Conservation (phyloP, 176 grass and related monocot species). For the Raddia guianensis region DNA sequence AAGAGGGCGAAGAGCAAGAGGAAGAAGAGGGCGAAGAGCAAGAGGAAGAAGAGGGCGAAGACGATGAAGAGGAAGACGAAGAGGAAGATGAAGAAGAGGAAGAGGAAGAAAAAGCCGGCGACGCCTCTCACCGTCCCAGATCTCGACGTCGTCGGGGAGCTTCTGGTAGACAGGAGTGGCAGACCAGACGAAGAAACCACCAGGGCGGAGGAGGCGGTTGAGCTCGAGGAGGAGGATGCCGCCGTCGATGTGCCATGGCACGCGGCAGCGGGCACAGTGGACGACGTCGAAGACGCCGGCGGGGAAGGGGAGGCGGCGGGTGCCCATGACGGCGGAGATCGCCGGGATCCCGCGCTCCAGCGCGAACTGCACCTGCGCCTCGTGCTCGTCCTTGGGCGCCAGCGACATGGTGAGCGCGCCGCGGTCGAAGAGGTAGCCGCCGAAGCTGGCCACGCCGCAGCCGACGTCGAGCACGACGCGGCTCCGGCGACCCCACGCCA, state of each 20-base stretch:
- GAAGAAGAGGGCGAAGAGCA: no score
- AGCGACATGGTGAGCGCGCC: slow-evolving; percentile 90
- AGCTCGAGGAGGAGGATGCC: slow-evolving; percentile 84
- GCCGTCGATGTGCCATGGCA: slow-evolving; percentile 90
- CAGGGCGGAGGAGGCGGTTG: slow-evolving; percentile 80
- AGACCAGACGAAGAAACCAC: slow-evolving; percentile 94
- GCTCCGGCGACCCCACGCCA: slow-evolving; percentile 70
- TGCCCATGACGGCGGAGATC: slow-evolving; percentile 95
- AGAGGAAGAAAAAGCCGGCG: no score
- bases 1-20: no score
- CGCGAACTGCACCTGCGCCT: slow-evolving; percentile 98
- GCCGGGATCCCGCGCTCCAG: slow-evolving; percentile 95
- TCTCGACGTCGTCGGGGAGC: slow-evolving; percentile 75
- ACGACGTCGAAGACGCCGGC: slow-evolving; percentile 76
- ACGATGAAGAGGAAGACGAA: no score
- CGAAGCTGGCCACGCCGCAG: slow-evolving; percentile 93
- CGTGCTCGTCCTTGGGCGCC: slow-evolving; percentile 97
- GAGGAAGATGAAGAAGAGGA: no score
- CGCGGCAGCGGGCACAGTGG: slow-evolving; percentile 91
- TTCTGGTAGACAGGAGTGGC: slow-evolving; percentile 93
- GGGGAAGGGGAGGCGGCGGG: slow-evolving; percentile 75
- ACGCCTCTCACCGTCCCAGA: slow-evolving; percentile 65
- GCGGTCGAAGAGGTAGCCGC: slow-evolving; percentile 84
- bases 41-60: no score
- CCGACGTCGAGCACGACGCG: slow-evolving; percentile 87